Conservation (phyloP, 2,329 filamentous ascomycete genomes). For the Pestalotiopsis sp. region DNA sequence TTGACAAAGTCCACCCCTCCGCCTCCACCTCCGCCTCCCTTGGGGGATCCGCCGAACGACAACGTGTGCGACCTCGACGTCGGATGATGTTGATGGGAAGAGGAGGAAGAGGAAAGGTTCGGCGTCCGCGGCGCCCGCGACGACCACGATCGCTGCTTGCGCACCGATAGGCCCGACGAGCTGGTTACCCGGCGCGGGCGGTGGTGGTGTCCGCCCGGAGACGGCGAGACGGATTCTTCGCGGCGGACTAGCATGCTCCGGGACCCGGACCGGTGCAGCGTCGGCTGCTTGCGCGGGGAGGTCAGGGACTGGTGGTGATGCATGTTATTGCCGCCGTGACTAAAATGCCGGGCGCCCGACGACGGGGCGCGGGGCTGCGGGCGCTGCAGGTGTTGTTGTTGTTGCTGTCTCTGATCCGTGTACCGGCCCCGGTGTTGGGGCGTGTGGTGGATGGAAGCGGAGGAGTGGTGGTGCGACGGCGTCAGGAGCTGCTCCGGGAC, state of each 20-base stretch:
- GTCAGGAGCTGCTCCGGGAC: conserved; percentile 20
- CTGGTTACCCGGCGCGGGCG: conserved; percentile 18
- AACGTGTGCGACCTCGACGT: background rate
- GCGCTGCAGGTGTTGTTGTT: conserved; percentile 42
- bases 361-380: conserved; percentile 57
- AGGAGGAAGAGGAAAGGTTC: background rate
- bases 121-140: conserved; percentile 21
- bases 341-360: conserved; percentile 52
- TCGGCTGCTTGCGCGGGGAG: conserved; percentile 44
- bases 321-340: conserved; percentile 14
- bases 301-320: conserved; percentile 21
- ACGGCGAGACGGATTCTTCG: conserved; percentile 39
- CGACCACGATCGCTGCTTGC: conserved; percentile 40
- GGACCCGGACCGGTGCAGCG: conserved; percentile 35
- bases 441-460: too few relatives aligned
- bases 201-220: conserved; percentile 31
- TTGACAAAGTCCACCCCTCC: conserved; percentile 73
- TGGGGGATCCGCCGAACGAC: conserved; percentile 6
- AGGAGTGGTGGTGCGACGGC: background rate
- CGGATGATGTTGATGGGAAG: too few relatives aligned
- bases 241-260: conserved; percentile 23
- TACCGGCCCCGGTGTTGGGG: conserved; percentile 16
- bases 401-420: conserved; percentile 41
- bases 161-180: conserved; percentile 30
- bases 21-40: conserved; percentile 27